These are phyloP conservation scores for Blastocystis sp. DNA, from an alignment of 352 stramenopile species.

Conservation along the genomic window DNA sequence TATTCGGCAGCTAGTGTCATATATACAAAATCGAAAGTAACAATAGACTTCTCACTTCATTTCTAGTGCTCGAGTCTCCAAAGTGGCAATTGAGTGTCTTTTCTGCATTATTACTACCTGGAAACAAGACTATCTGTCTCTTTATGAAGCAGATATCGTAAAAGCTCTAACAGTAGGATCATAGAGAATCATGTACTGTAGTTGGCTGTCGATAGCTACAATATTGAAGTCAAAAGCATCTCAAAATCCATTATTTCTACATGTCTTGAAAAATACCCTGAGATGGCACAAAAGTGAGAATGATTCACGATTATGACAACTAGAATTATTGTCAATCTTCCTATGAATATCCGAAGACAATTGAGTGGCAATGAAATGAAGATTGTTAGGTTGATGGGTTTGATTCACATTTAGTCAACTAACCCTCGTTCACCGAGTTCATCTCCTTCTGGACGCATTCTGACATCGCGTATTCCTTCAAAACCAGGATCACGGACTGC, in stretches of 20 bases:
- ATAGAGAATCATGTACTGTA: neutral
- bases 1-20: neutral
- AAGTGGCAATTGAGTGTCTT: neutral
- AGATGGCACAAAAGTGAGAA: neutral
- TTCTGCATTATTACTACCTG: conserved; percentile 6
- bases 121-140: neutral
- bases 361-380: neutral
- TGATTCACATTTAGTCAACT: neutral
- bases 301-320: neutral
- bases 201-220: conserved; percentile 6
- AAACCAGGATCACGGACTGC: neutral
- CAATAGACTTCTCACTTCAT: neutral
- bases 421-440: neutral
- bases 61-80: neutral
- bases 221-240: neutral
- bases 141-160: neutral
- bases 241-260: neutral
- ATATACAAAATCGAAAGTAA: neutral
- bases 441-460: neutral
- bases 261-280: neutral
- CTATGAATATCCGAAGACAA: neutral
- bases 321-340: neutral
- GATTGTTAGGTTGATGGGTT: neutral
- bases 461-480: neutral
- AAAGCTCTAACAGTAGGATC: neutral